Evolutionary conservation across 805 yeast genomes (phyloP).

Genomic region (Debaryomyces maramus): DNA sequence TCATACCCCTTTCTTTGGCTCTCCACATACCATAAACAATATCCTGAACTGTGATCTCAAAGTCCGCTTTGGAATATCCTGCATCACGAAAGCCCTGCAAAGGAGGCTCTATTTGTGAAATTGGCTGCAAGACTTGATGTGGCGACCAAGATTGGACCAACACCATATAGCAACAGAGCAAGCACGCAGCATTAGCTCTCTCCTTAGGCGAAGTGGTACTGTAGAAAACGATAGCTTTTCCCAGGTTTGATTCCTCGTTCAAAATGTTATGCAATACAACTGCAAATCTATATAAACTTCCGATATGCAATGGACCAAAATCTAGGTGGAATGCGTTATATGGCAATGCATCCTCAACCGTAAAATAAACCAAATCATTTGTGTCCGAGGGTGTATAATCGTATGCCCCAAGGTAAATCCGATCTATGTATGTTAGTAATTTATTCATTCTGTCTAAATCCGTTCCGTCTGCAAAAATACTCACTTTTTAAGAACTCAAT

Average conservation of each 20-base stretch:
- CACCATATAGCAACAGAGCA: constrained; percentile 91
- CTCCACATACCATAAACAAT: constrained; percentile 96
- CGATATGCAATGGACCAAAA: constrained; percentile 94
- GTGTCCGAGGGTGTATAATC: constrained; percentile 79
- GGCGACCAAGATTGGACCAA: constrained; percentile 98
- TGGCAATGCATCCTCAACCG: constrained; percentile 88
- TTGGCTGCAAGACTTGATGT: constrained; percentile 93
- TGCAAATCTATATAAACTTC: constrained; percentile 92
- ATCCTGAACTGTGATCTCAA: constrained; percentile 90
- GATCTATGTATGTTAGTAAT: constrained; percentile 39
- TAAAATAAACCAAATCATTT: constrained; percentile 74
- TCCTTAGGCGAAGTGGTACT: constrained; percentile 79
- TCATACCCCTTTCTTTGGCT: constrained; percentile 88
- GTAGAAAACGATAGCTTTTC: constrained; percentile 88
- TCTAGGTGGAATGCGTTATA: constrained; percentile 95
- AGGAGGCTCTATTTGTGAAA: constrained; percentile 89
- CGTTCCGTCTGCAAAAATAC: too few relatives aligned
- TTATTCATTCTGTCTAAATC: not conserved
- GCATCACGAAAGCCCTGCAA: constrained; percentile 96
- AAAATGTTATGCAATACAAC: constrained; percentile 89
- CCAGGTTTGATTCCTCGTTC: constrained; percentile 79
- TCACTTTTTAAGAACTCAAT: constrained; percentile 46
- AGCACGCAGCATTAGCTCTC: constrained; percentile 91
- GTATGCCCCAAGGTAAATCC: constrained; percentile 88
- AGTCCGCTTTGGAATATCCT: constrained; percentile 94